Conservation (phyloP, 805 yeast species). For the Metschnikowia cerradonensis region DNA sequence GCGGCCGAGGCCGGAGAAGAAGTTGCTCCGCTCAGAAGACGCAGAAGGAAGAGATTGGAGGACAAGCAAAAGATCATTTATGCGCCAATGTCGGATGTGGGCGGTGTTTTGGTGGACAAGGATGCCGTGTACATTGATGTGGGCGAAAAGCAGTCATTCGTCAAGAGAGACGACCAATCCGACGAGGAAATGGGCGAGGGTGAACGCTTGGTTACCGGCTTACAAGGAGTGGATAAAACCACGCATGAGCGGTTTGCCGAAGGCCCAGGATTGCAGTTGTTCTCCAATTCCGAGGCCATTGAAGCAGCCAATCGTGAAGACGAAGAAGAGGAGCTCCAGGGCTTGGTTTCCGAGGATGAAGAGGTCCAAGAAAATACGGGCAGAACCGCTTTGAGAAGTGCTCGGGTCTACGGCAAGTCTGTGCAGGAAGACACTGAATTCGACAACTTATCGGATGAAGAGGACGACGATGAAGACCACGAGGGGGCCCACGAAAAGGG, state of each 20-base stretch:
- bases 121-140: constrained; percentile 96
- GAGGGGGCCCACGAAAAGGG: constrained; percentile 33
- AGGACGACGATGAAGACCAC: constrained; percentile 36
- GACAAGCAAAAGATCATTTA: constrained; percentile 91
- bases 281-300: constrained; percentile 56
- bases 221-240: constrained; percentile 66
- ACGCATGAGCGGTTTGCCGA: constrained; percentile 54
- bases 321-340: constrained; percentile 34
- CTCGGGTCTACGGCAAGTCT: constrained; percentile 53
- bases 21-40: constrained; percentile 43
- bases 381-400: constrained; percentile 56
- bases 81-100: constrained; percentile 99
- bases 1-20: constrained; percentile 60
- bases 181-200: constrained; percentile 79
- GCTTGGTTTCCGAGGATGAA: constrained; percentile 28
- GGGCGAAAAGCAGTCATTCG: constrained; percentile 51
- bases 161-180: constrained; percentile 27
- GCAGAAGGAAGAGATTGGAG: constrained; percentile 84
- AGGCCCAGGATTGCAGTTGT: constrained; percentile 72
- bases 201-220: constrained; percentile 74
- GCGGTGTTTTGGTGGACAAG: constrained; percentile 93
- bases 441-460: constrained; percentile 39
- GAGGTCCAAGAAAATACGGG: constrained; percentile 48
- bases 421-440: constrained; percentile 45
- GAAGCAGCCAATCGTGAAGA: constrained; percentile 28